Evolutionary conservation across 345 rosid genomes (phyloP), one percentile per base, ranked within the genome.

Genomic region (Salix arbutifolia): DNA sequence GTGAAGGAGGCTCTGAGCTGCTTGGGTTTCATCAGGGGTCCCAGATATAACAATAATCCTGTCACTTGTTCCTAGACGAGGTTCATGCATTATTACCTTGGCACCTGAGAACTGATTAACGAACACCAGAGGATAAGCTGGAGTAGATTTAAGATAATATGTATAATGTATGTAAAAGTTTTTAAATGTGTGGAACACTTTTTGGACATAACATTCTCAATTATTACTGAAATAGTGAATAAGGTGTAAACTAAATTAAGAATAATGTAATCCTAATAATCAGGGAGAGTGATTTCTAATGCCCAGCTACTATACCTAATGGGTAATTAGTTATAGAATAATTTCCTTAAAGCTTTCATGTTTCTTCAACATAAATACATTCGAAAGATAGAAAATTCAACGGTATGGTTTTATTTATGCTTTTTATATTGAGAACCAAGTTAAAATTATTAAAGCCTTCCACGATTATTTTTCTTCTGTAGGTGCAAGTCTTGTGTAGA

Each of bases 1-100:
- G 70, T 92, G 95, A 61, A 94, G 97, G 74, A 95, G 97, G 85
- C 93, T 93, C 85, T 95, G 98, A 75, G 98, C 99, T 50, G 94
- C 94, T 74, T 89, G 97, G 72, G 96, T 89, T 91, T 93, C 89
- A 84, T 96, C 97, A n/a, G 98, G 97, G 50, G 96, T 89, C 77
- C 99, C 99, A 64, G 97, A 91, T 80, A 96, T 93, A 79, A 96
- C 96, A 69, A 93, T 72, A 82, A 90, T 88, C 86, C 93, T 85
- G 85, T 93, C 96, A 76, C 84, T 85, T 86, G 92, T 84, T 85
- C 93, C 98, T 70, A 81, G 67, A 74, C 72, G 81, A 84, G 94
- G 90, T 83, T 95, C 97, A 69, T 89, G 97, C 84, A 95, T 88
- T 44, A 84, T 82, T 82, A 93, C 96, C 77, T 93, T 93, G 72